Conservation (phyloP, 176 grass and related monocot species). For the Hyparrhenia diplandra region DNA sequence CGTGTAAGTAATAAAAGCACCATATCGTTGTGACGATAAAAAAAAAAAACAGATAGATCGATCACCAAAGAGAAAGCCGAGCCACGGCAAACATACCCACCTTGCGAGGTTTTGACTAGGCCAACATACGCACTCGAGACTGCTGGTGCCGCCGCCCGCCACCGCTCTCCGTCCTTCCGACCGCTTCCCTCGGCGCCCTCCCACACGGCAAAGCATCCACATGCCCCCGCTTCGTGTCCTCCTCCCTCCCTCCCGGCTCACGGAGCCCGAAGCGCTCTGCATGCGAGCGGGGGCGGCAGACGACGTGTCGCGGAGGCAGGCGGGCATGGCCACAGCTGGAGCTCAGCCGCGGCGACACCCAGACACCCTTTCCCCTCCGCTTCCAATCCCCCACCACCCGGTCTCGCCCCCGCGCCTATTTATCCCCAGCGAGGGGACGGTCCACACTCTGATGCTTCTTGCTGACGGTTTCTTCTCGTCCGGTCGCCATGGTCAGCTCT, state of each 20-base stretch:
- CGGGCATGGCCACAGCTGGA: constrained; percentile 24
- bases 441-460: neutral
- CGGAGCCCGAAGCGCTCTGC: constrained; percentile 3
- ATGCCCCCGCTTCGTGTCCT: neutral
- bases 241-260: neutral
- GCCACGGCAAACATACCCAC: too few relatives aligned
- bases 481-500: constrained; percentile 25
- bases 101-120: too few relatives aligned
- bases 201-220: neutral
- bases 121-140: too few relatives aligned
- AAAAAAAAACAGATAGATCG: too few relatives aligned
- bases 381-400: neutral
- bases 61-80: too few relatives aligned
- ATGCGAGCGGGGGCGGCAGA: constrained; percentile 17
- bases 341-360: constrained; percentile 29
- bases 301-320: constrained; percentile 35
- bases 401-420: neutral
- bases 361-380: neutral
- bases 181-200: neutral
- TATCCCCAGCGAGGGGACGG: neutral
- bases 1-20: too few relatives aligned
- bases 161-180: neutral
- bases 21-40: too few relatives aligned
- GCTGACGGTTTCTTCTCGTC: neutral
- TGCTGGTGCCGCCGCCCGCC: neutral